A percentile compares a stretch with the other conserved stretches of the same genome.
These are phyloP conservation scores for Solanum commersonii DNA, from an alignment of 257 asterid species.

Conservation along the genomic window DNA sequence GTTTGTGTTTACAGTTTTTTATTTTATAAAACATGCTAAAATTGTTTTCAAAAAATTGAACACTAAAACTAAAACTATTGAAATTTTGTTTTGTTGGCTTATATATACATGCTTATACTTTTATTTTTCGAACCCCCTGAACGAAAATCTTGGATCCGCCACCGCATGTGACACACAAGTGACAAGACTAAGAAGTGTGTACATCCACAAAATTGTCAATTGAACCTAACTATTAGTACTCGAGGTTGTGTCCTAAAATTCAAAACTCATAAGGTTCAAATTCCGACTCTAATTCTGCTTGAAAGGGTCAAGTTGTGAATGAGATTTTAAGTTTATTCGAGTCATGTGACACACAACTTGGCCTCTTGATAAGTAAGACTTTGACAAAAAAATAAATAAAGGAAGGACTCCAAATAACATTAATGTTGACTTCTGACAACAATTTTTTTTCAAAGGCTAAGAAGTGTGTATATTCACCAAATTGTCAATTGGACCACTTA, in stretches of 20 bases:
- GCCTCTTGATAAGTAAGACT: not conserved
- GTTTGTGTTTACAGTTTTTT: too few relatives aligned
- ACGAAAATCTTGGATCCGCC: too few relatives aligned
- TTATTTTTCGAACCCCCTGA: too few relatives aligned
- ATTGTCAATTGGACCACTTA: not conserved
- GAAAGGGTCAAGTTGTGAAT: not conserved
- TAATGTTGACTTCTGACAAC: not conserved
- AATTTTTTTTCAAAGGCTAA: not conserved
- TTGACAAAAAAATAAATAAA: not conserved
- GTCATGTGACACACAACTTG: not conserved
- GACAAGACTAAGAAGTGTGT: not conserved
- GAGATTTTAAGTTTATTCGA: not conserved
- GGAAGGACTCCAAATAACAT: not conserved
- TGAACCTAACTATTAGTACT: not conserved
- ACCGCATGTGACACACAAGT: not conserved
- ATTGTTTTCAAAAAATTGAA: too few relatives aligned
- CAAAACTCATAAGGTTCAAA: not conserved
- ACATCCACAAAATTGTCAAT: not conserved
- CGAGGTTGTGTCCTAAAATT: not conserved
- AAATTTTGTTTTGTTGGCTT: too few relatives aligned
- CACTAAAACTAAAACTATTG: too few relatives aligned
- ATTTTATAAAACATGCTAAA: too few relatives aligned
- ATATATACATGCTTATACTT: too few relatives aligned
- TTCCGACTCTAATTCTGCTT: accelerated
- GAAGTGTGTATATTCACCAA: not conserved